These are phyloP conservation scores for Phellopilus nigrolimitatus DNA, from an alignment of 1,284 basidiomycete genomes.

Conservation along the genomic window DNA sequence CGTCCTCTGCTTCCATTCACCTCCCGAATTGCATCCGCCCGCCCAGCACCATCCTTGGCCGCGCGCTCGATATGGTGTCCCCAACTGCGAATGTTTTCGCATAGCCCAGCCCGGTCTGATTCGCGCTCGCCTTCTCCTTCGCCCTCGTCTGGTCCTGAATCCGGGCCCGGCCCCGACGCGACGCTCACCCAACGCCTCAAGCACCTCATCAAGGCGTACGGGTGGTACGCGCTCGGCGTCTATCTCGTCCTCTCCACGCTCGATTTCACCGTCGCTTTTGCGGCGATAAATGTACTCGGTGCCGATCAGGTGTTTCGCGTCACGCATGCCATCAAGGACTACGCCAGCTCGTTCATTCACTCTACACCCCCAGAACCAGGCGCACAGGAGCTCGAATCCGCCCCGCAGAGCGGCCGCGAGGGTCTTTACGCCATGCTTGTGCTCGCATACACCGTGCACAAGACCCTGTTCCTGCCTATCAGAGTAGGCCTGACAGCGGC, in stretches of 20 bases:
- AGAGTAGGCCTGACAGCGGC: constrained; percentile 87
- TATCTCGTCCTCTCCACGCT: constrained; percentile 68
- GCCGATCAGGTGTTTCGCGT: constrained; percentile 82
- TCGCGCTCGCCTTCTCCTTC: constrained; percentile 5
- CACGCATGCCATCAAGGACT: constrained; percentile 54
- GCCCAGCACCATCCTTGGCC: neutral
- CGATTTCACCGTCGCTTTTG: constrained; percentile 83
- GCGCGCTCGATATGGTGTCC: constrained; percentile 20
- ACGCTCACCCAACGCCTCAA: constrained; percentile 73
- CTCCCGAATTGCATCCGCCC: constrained; percentile 25
- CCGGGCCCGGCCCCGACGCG: constrained; percentile 39
- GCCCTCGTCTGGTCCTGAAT: constrained; percentile 24
- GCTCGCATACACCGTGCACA: constrained; percentile 94
- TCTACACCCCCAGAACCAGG: constrained; percentile 60
- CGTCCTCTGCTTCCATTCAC: constrained; percentile 38
- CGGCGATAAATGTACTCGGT: constrained; percentile 81
- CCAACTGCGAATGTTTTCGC: constrained; percentile 15
- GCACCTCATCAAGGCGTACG: constrained; percentile 85
- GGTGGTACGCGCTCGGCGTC: constrained; percentile 88
- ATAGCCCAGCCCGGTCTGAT: constrained; percentile 2
- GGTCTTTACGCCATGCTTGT: constrained; percentile 88
- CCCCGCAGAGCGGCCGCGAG: constrained; percentile 44
- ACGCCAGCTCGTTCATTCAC: constrained; percentile 39
- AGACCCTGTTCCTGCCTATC: constrained; percentile 89
- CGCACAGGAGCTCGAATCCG: constrained; percentile 50